A percentile compares a stretch with the other conserved stretches of the same genome.
Evolutionary conservation across 2,329 filamentous ascomycete genomes (phyloP).

Genomic region (Chaetothyriales sp.): DNA sequence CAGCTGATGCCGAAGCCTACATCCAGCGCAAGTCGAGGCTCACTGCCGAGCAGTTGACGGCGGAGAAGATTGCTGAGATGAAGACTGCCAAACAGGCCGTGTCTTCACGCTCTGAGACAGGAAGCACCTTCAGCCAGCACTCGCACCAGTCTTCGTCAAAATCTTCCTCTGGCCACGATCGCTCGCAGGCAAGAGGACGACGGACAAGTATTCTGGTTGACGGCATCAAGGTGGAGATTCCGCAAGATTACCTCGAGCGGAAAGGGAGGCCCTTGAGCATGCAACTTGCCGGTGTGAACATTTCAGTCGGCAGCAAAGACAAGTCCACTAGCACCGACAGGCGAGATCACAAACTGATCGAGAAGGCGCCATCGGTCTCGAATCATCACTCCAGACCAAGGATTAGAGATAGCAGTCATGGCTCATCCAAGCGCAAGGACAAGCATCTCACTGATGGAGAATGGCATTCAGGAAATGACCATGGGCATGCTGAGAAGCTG

Average conservation of each 20-base stretch:
- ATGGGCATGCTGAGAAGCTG: too few relatives aligned
- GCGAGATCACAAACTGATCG: slow-evolving; percentile 11
- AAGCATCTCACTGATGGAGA: background rate
- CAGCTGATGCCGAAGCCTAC: slow-evolving; percentile 12
- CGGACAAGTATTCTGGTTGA: slow-evolving; percentile 9
- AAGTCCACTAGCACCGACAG: slow-evolving; percentile 2
- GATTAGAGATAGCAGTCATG: slow-evolving; percentile 6
- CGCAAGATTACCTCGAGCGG: slow-evolving; percentile 6
- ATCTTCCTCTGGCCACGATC: slow-evolving; percentile 13
- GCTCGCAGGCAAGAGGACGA: slow-evolving; percentile 7
- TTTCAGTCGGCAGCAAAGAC: slow-evolving; percentile 3
- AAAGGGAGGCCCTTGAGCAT: slow-evolving; percentile 12
- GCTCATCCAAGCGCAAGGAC: slow-evolving; percentile 4
- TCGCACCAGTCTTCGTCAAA: slow-evolving; percentile 16
- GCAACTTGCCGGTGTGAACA: slow-evolving; percentile 5
- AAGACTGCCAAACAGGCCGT: slow-evolving; percentile 6
- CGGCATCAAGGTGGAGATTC: slow-evolving; percentile 11
- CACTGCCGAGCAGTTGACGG: slow-evolving; percentile 10
- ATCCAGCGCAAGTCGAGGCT: slow-evolving; percentile 7
- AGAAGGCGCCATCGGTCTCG: slow-evolving; percentile 9
- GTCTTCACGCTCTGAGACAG: slow-evolving; percentile 13
- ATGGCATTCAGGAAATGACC: background rate
- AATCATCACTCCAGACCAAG: slow-evolving; percentile 9
- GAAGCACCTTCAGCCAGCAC: slow-evolving; percentile 14
- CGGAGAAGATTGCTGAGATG: slow-evolving; percentile 11